Percentiles rank a stretch among this genome's conserved stretches.
Conservation (phyloP, 1,284 basidiomycete species). For the Inonotus obliquus region DNA sequence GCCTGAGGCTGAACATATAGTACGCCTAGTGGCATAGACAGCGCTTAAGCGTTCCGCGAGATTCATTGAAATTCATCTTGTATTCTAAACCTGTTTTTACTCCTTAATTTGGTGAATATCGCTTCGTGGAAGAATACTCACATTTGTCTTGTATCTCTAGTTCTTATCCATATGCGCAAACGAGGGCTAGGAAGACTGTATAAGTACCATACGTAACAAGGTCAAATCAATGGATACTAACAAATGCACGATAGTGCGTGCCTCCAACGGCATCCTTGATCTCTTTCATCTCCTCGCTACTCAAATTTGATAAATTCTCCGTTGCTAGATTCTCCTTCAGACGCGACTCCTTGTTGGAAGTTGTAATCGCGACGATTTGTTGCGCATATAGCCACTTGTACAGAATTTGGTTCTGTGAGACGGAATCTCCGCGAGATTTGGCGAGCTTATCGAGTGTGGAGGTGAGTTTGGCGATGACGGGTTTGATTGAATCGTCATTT, state of each 20-base stretch:
- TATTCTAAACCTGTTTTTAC: too few species aligned
- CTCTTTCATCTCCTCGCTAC: constrained; percentile 51
- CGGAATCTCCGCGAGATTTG: constrained; percentile 28
- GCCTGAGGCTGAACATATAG: too few species aligned
- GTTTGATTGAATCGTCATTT: constrained; percentile 49
- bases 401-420: constrained; percentile 52
- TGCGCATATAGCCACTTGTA: constrained; percentile 58
- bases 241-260: constrained; percentile 51
- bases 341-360: constrained; percentile 64
- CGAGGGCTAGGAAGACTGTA: neutral
- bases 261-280: constrained; percentile 62
- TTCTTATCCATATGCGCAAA: neutral
- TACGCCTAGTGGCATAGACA: too few species aligned
- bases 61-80: too few species aligned
- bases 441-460: constrained; percentile 33
- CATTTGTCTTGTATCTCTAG: too few species aligned
- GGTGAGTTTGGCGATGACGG: constrained; percentile 42
- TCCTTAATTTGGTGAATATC: too few species aligned
- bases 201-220: neutral
- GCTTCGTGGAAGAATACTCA: too few species aligned
- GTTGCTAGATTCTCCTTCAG: constrained; percentile 64
- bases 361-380: constrained; percentile 63
- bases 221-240: constrained; percentile 25
- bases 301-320: constrained; percentile 51
- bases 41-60: too few species aligned